Evolutionary conservation across 495 filamentous ascomycete genomes (phyloP).

Genomic region (Clohesyomyces aquaticus): DNA sequence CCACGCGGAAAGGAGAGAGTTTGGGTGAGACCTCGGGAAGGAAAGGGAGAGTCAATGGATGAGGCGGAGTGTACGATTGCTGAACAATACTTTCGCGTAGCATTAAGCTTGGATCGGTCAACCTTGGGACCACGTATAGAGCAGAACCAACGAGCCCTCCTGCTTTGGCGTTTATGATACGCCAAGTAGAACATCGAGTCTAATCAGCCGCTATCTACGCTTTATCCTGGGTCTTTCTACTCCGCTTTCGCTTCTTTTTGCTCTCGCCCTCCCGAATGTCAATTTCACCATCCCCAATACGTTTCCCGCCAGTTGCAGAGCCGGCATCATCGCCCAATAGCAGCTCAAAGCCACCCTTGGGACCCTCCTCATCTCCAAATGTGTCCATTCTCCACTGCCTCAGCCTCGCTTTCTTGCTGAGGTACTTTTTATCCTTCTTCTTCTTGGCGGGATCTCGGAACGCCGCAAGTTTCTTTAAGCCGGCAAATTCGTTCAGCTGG

Average conservation of each 20-base stretch:
- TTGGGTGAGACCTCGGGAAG: no score
- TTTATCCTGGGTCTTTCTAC: constrained; percentile 40
- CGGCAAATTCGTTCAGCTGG: constrained; percentile 86
- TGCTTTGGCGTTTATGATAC: neutral
- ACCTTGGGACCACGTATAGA: no score
- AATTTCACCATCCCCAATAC: constrained; percentile 16
- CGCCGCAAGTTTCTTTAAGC: constrained; percentile 89
- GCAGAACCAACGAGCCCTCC: no score
- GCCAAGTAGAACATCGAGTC: neutral
- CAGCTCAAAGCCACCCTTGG: constrained; percentile 46
- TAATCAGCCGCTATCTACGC: neutral
- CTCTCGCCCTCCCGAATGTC: constrained; percentile 19
- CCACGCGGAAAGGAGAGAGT: no score
- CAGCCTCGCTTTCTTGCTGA: constrained; percentile 89
- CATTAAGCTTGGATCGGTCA: no score
- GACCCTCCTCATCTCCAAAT: constrained; percentile 76
- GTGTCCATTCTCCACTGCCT: constrained; percentile 90
- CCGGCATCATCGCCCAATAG: constrained; percentile 27
- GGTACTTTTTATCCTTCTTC: constrained; percentile 77
- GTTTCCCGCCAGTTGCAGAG: constrained; percentile 5
- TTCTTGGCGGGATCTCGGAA: constrained; percentile 91
- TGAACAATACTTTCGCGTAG: no score
- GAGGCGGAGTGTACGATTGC: no score
- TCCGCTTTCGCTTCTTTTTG: constrained; percentile 36
- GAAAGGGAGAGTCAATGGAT: no score